Evolutionary conservation across 306 rosid genomes (phyloP), one percentile per base, ranked within the genome.

Genomic region (Cucurbita moschata): DNA sequence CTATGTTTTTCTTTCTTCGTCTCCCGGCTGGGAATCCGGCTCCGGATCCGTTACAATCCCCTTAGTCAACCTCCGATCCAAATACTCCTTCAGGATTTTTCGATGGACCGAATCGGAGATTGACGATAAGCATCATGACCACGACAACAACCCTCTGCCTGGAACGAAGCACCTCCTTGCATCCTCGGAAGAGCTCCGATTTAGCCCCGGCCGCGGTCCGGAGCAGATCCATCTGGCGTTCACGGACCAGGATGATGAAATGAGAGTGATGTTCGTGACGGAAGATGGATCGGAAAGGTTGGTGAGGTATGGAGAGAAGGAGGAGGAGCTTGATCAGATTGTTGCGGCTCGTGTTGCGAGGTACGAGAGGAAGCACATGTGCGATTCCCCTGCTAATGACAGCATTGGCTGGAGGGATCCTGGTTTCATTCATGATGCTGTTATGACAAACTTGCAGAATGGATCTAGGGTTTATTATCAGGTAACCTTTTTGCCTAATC

Each of bases 381-480:
- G 98, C 73, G 90, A 90, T 61, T 76, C 87, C 10, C 96, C 98
- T 8, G 98, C 97, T 5, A 94, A 89, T 62, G 5, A 66, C 1
- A 87, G 85, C 37, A 37, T 82, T 4, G 98, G 95, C 4, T 90
- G 97, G 98, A 89, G 98, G 69, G 98, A 94, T 64, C 97, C 97
- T 19, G 98, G 98, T 44, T 90, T 75, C 47, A 82, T 89, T 8
- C 98, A 94, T 18, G 90, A 91, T 23, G 98, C 83, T 0, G 79
- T 87, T 51, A 79, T 94, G 86, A 83, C n/a, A 21, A 77, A 69
- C 39, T 83, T 94, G 86, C 69, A 81, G 78, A 85, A 83, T 77
- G 97, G 97, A 7, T 76, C 65, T 13, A 80, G 79, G 71, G 88
- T 89, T 70, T 86, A 84, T 73, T 90, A 94, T 77, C 83, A 87